Evolutionary conservation across 306 rosid species (phyloP).

Genomic region (Crotalaria pallida): DNA sequence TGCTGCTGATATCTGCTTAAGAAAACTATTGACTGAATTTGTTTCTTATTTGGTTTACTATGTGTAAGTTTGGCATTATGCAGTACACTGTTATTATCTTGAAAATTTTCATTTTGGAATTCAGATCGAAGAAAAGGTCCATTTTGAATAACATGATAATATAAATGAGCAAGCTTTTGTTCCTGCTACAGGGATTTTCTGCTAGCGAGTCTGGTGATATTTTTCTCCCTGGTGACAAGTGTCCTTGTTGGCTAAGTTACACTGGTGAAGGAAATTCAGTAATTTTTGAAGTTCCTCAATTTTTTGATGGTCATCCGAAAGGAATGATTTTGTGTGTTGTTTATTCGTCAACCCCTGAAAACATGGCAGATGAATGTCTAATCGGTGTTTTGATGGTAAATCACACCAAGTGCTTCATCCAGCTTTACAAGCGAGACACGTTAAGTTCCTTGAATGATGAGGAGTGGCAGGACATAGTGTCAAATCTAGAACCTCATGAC

Average conservation of each 20-base stretch:
- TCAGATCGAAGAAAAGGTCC: neutral
- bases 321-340: conserved; percentile 19
- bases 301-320: neutral
- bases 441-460: conserved; percentile 12
- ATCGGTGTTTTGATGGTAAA: neutral
- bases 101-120: neutral
- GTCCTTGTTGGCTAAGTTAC: conserved; percentile 13
- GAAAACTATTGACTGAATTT: neutral
- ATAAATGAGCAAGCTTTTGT: neutral
- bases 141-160: neutral
- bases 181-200: conserved; percentile 7
- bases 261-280: neutral
- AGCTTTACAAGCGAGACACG: conserved; percentile 10
- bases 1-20: neutral
- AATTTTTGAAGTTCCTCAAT: neutral
- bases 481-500: conserved; percentile 3
- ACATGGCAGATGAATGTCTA: neutral
- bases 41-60: neutral
- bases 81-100: neutral
- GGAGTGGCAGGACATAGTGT: conserved; percentile 7
- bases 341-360: conserved; percentile 2
- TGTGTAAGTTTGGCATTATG: neutral
- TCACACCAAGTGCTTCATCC: neutral
- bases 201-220: neutral
- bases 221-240: neutral